Percentiles rank a stretch among this genome's conserved stretches.
These are phyloP conservation scores for Plenodomus biglobosus DNA, from an alignment of 2,329 filamentous ascomycete genomes.

Conservation along the genomic window DNA sequence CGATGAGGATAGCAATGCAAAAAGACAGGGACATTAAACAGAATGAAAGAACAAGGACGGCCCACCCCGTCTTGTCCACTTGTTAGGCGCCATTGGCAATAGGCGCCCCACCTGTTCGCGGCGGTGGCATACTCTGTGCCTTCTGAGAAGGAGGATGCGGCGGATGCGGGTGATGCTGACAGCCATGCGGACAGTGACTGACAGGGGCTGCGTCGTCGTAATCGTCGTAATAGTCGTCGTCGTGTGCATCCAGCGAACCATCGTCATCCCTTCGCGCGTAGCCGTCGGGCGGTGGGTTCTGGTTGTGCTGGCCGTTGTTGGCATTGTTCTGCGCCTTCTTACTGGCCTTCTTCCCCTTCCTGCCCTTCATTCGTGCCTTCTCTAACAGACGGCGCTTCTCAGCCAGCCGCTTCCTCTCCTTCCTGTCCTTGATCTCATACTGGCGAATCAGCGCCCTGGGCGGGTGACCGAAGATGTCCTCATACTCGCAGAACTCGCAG, in stretches of 20 bases:
- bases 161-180: constrained; percentile 33
- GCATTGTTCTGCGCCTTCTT: constrained; percentile 57
- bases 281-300: constrained; percentile 32
- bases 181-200: constrained; percentile 35
- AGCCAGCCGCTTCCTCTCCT: constrained; percentile 78
- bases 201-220: constrained; percentile 35
- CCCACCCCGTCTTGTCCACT: constrained; percentile 45
- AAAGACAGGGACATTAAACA: constrained; percentile 32
- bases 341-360: constrained; percentile 81
- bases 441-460: constrained; percentile 82
- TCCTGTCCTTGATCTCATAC: constrained; percentile 93
- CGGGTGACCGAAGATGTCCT: constrained; percentile 87
- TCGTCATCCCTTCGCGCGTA: constrained; percentile 40
- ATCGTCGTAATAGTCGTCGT: constrained; percentile 44
- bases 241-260: constrained; percentile 34
- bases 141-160: constrained; percentile 27
- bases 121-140: constrained; percentile 25
- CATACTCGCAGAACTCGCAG: constrained; percentile 98
- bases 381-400: constrained; percentile 83
- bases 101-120: constrained; percentile 24
- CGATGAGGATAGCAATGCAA: constrained; percentile 28
- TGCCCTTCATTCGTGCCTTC: constrained; percentile 90
- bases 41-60: constrained; percentile 43
- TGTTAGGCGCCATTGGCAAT: constrained; percentile 38
- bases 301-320: constrained; percentile 34